Base-by-base conservation (phyloP, 1,284 basidiomycete genomes). In the Vanrija sp. region DNA sequence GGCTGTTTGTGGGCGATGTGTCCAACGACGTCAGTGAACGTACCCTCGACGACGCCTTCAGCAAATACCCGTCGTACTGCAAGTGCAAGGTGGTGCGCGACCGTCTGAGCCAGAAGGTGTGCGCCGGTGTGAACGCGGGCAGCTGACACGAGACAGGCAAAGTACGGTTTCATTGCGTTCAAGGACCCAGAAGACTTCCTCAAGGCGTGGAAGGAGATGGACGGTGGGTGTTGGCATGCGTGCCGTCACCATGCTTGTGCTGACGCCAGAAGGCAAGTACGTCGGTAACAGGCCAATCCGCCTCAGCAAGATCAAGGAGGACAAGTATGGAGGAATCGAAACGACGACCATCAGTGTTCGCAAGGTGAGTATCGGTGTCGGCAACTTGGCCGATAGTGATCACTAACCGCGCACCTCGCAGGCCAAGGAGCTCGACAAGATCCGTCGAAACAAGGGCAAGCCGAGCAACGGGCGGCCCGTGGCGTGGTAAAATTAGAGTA, bases 181-280 rank as follows among this genome's bases (percentile, higher is more conserved):
- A 91, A 91, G 54, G 96, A 98, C 69, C 96, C 96, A 0, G 95
- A 98, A 78, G 96, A 99, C 74, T 98, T 98, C 74, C 76, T 99
- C 56, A 92, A 85, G 66, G 96, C 96, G 7, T 99, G 96, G 96
- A 98, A 98, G 73, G 92, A 98, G 76, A 98, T 98, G 92, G 91
- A 99, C 75, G 95, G 94, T 88, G 67, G 52, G 87, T 71, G 26
- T 0, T n/a, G 29, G 16, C 18, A 34, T 39, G 12, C 23, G 14
- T 21, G 38, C n/a, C 25, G 10, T n/a, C 12, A 12, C 16, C 29
- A 12, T 34, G 26, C n/a, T 29, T 6, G 28, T 38, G 38, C 47
- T 51, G 42, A 63, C 45, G 3, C 3, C 18, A 7, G 59, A 63
- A 94, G 92, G 92, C 63, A 96, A 97, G 80, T 97, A 97, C 75